Evolutionary conservation across 1,139 yeast species (phyloP), one percentile per base, ranked within the genome.

Genomic region (Scheffersomyces illinoinensis): DNA sequence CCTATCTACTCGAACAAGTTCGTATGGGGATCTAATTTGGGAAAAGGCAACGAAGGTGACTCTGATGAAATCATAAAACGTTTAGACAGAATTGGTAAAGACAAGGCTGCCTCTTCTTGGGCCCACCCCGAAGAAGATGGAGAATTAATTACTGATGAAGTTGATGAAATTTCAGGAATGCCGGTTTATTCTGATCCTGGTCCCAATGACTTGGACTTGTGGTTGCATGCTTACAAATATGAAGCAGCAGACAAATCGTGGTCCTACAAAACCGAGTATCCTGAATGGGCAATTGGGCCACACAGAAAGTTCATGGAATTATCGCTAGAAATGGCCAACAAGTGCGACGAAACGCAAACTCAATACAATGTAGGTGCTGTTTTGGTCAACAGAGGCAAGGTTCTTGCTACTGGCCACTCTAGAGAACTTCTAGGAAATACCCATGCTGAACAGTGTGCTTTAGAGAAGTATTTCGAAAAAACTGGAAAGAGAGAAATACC

Each of bases 311-410:
- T 71, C 67, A 85, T 86, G 88, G 77, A 82, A 55, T 55, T 83
- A 60, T 98, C 98, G 0, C 73, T 95, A 18, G 82, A 81, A 47
- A 87, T 90, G 69, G 99, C 99, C 0, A 76, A 82, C 43, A 90
- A 90, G 69, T 92, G 97, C 69, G 93, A 85, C 2, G 91, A 91
- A 33, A 90, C 97, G 0, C 85, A 85, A 50, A 90, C 97, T 0
- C 98, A 97, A 20, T 96, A 90, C 70, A 89, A 95, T 62, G 99
- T 96, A 6, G 99, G 99, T 3, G 97, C 98, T 0, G 88, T 93
- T 0, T 75, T 96, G 17, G 97, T 89, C 0, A 76, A 84, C 59
- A 84, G 87, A 56, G 91, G 90, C 10, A 71, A 84, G 57, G 78
- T 95, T 0, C 70, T 96, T 19, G 81, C 90, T 10, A 88, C 92